A percentile compares a stretch with the other conserved stretches of the same genome.
These are phyloP conservation scores for Kwoniella shivajii DNA, from an alignment of 1,284 basidiomycete genomes.

Conservation along the genomic window DNA sequence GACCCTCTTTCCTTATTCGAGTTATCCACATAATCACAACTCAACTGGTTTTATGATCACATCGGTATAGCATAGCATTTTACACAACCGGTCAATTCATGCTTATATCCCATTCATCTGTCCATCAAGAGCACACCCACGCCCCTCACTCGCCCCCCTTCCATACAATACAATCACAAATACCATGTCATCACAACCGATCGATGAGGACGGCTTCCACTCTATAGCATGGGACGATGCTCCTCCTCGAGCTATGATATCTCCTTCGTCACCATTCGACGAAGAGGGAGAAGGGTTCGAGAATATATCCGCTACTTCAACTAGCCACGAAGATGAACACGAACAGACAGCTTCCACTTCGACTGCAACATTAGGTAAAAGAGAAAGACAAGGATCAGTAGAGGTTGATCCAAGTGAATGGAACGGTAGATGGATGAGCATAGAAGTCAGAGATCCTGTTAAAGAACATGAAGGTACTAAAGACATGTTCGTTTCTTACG, in stretches of 20 bases:
- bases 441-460: slow-evolving; percentile 84
- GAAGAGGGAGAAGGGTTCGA: slow-evolving; percentile 49
- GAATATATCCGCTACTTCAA: slow-evolving; percentile 31
- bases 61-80: too few species aligned
- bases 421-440: slow-evolving; percentile 78
- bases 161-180: background rate
- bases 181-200: slow-evolving; percentile 25
- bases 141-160: background rate
- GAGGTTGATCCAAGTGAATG: slow-evolving; percentile 58
- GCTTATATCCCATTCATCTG: too few species aligned
- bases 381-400: slow-evolving; percentile 10
- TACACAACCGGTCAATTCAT: too few species aligned
- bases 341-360: slow-evolving; percentile 2
- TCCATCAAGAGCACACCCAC: too few species aligned
- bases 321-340: slow-evolving; percentile 2
- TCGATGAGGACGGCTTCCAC: slow-evolving; percentile 52
- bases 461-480: slow-evolving; percentile 96
- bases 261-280: slow-evolving; percentile 24
- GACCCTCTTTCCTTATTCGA: too few species aligned
- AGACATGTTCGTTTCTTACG: slow-evolving; percentile 93
- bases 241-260: slow-evolving; percentile 23
- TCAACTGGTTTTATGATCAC: background rate
- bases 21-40: too few species aligned
- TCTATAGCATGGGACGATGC: slow-evolving; percentile 53
- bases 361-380: slow-evolving; percentile 6